Percentiles rank a stretch among this genome's conserved stretches.
Evolutionary conservation across 176 grass and related monocot species (phyloP).

Genomic region (Rhynchospora pubera): DNA sequence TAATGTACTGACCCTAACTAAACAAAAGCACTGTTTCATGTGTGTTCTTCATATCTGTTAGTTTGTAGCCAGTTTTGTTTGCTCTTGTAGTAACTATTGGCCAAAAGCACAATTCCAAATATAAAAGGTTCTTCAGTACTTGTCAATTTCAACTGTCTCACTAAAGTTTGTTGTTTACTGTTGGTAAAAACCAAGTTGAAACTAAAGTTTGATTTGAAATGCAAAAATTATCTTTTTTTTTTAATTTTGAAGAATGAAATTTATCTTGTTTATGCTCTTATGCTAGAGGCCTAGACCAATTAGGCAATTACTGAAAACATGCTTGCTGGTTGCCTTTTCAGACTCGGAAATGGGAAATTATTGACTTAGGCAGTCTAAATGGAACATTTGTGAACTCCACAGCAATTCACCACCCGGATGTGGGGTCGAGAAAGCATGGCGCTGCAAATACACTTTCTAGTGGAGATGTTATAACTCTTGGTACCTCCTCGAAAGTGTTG

Average conservation of each 20-base stretch:
- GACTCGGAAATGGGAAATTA: slow-evolving; percentile 72
- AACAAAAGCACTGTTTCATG: background rate
- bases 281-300: background rate
- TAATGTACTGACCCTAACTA: background rate
- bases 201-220: background rate
- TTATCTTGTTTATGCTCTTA: background rate
- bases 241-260: background rate
- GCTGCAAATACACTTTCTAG: slow-evolving; percentile 53
- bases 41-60: background rate
- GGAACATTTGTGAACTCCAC: slow-evolving; percentile 71
- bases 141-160: background rate
- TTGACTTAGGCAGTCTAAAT: slow-evolving; percentile 89
- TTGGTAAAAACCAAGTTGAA: background rate
- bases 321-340: slow-evolving; percentile 27
- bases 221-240: background rate
- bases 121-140: background rate
- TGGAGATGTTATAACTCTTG: slow-evolving; percentile 76
- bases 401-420: slow-evolving; percentile 46
- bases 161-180: background rate
- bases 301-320: slow-evolving; percentile 11
- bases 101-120: background rate
- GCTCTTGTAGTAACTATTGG: background rate
- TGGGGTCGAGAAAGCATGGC: slow-evolving; percentile 53
- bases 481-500: slow-evolving; percentile 56
- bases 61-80: background rate